Base-by-base conservation (phyloP, 2,329 filamentous ascomycete species). In the Calonectria naviculata region DNA sequence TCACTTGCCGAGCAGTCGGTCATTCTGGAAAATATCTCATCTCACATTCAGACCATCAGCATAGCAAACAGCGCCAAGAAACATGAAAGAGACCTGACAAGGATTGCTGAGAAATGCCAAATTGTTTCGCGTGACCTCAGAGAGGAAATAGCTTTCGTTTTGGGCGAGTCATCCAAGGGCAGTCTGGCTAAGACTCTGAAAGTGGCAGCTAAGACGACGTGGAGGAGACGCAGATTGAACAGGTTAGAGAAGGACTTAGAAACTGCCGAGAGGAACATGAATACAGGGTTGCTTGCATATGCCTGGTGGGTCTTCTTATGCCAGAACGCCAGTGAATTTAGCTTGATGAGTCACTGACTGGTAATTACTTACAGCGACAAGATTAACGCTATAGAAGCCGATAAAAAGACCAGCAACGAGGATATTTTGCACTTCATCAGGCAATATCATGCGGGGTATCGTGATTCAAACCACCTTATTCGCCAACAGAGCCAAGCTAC, bases 171-270 rank as follows among this genome's bases (percentile, higher is more conserved):
- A 4, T 46, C 41, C n/a, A 70, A 70, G 29, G 68, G 63, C 2
- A 67, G 31, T 21, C 29, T 67, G 5, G 19, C 19, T 5, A 28
- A 28, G 46, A 70, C 63, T 0, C 19, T 70, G 24, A 70, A 67
- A 41, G 56, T 72, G 3, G 70, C 70, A 1, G 54, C 68, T 3
- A 78, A 77, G 58, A 73, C 67, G 1, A 68, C 31, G 4, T 78
- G 78, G 78, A 65, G 77, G n/a, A 76, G 72, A 41, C 34, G 61
- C 3, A 67, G 76, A 1, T 65, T 79, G n/a, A 62, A 75, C 0
- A 68, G 49, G 8, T 13, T 78, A 3, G 72, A 77, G 31, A 72
- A 65, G n/a, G 71, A 65, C 10, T 56, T 78, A 1, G 63, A 12
- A 4, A 28, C 46, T 19, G 46, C 29, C 7, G 61, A 72, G 41